Conservation (phyloP, 2,329 filamentous ascomycete genomes). For the Penicillium sp. region DNA sequence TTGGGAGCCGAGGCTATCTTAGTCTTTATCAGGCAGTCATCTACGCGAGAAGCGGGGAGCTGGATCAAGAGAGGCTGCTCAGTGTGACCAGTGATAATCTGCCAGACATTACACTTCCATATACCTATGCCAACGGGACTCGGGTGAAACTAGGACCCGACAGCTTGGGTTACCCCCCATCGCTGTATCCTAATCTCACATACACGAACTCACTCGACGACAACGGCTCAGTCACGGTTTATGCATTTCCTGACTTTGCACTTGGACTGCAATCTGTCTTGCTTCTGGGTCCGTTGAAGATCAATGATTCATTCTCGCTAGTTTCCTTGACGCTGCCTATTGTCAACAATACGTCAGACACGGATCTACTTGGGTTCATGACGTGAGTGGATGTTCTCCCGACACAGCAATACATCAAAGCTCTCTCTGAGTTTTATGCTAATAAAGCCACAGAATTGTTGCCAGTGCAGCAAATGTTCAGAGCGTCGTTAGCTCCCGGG, state of each 20-base stretch:
- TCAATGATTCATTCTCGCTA: constrained; percentile 70
- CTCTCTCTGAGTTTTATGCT: neutral
- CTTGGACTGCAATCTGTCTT: constrained; percentile 54
- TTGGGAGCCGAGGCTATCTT: constrained; percentile 55
- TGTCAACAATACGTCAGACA: constrained; percentile 58
- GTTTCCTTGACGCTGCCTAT: constrained; percentile 79
- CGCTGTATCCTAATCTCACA: constrained; percentile 74
- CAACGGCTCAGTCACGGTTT: constrained; percentile 25
- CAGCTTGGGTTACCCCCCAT: constrained; percentile 63
- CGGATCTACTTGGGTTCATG: constrained; percentile 73
- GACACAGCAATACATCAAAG: neutral
- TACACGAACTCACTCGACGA: constrained; percentile 43
- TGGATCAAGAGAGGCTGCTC: constrained; percentile 54
- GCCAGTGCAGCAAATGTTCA: constrained; percentile 31
- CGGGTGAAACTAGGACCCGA: constrained; percentile 58
- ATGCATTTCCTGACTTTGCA: constrained; percentile 39
- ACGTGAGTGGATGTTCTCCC: constrained; percentile 63
- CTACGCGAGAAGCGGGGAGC: constrained; percentile 64
- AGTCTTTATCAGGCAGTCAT: constrained; percentile 64
- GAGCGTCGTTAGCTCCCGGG: constrained; percentile 44
- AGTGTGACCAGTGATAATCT: constrained; percentile 56
- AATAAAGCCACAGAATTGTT: constrained; percentile 47
- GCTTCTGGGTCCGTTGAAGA: constrained; percentile 68
- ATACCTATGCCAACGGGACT: constrained; percentile 54
- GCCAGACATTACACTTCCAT: constrained; percentile 54